A percentile compares a stretch with the other conserved stretches of the same genome.
phyloP scores from a whole-genome alignment of 163 green algal genomes.

The Smithsoniella earleae region DNA sequence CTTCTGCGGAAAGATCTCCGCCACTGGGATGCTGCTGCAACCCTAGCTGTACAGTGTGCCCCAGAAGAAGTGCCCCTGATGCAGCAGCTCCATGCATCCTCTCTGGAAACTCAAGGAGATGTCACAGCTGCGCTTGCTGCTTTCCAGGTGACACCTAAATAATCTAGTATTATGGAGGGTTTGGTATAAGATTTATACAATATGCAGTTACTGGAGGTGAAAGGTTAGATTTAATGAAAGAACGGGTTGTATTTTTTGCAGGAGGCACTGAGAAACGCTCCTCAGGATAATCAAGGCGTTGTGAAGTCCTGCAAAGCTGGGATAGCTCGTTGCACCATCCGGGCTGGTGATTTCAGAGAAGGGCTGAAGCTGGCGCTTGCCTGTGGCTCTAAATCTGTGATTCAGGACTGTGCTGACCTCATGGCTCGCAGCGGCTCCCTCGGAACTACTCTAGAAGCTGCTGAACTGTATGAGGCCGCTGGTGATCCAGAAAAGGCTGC shows the following conservation, averaged over 20 bases:
- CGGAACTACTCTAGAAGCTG: slow-evolving; percentile 4
- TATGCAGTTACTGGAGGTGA: background rate
- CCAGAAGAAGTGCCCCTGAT: background rate
- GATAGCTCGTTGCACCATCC: background rate
- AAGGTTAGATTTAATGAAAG: no score
- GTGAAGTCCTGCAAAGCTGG: slow-evolving; percentile 18
- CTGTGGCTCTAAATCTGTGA: slow-evolving; percentile 13
- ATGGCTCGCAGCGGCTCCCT: background rate
- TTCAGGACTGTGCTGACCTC: slow-evolving; percentile 16
- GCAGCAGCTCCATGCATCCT: background rate
- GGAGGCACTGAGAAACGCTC: background rate
- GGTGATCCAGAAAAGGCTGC: slow-evolving; percentile 5
- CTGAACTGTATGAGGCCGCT: slow-evolving; percentile 26
- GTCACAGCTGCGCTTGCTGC: background rate
- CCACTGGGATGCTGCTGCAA: background rate
- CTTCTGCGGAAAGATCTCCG: slow-evolving; percentile 20
- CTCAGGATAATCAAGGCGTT: background rate
- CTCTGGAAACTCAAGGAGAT: slow-evolving; percentile 1
- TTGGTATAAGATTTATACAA: background rate
- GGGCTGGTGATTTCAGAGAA: background rate
- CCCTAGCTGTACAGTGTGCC: background rate
- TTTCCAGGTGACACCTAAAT: slow-evolving; percentile 3
- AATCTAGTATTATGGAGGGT: background rate
- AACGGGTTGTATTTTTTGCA: no score
- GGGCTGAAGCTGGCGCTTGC: background rate